Conservation (phyloP, 1,139 yeast species). For the Saccharomyces hybrid region DNA sequence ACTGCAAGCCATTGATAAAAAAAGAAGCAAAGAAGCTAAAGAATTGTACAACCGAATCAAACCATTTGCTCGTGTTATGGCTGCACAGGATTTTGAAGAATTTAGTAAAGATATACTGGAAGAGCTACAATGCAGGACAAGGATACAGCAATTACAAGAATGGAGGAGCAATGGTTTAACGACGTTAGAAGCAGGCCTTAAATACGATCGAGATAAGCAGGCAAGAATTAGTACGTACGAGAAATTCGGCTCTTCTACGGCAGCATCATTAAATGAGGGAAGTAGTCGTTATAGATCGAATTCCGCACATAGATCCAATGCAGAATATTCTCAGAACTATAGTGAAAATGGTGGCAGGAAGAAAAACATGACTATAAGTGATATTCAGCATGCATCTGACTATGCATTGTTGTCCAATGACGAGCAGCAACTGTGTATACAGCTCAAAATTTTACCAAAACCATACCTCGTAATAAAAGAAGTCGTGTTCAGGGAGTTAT, state of each 20-base stretch:
- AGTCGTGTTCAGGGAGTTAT: conserved; percentile 79
- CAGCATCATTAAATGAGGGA: conserved; percentile 7
- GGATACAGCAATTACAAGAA: conserved; percentile 84
- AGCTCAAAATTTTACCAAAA: conserved; percentile 78
- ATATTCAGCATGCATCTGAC: conserved; percentile 78
- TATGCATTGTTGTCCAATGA: conserved; percentile 73
- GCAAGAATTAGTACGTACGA: conserved; percentile 53
- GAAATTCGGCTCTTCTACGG: conserved; percentile 41
- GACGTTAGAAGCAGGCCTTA: conserved; percentile 71
- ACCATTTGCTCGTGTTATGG: conserved; percentile 74
- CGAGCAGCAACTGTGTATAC: conserved; percentile 79
- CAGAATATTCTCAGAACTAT: conserved; percentile 25
- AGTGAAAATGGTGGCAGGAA: conserved; percentile 35
- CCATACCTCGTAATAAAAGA: conserved; percentile 91
- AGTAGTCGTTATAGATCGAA: conserved; percentile 25
- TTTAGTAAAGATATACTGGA: conserved; percentile 66
- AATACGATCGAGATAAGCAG: conserved; percentile 81
- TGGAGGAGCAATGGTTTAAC: conserved; percentile 90
- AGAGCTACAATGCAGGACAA: conserved; percentile 70
- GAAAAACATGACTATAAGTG: conserved; percentile 36
- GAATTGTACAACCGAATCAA: conserved; percentile 68
- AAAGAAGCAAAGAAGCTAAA: conserved; percentile 80
- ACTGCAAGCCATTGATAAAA: conserved; percentile 49
- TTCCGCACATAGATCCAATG: conserved; percentile 21
- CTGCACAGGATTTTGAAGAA: conserved; percentile 68